Evolutionary conservation across 2,329 filamentous ascomycete species (phyloP), one percentile per base, ranked within the genome.

Genomic region (Clonostachys chloroleuca): DNA sequence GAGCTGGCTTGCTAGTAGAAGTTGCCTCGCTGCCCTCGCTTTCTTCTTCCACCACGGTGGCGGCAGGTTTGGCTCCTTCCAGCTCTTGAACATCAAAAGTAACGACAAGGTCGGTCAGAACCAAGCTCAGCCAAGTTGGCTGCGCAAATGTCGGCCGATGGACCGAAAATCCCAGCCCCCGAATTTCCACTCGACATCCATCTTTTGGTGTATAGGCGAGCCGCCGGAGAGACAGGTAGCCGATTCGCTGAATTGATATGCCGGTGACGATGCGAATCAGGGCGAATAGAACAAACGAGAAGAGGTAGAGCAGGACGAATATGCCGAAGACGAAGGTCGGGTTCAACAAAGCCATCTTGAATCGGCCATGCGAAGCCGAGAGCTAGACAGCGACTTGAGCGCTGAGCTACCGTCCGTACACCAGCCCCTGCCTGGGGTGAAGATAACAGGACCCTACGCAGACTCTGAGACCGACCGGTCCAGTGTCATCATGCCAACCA

Each of bases 131-230:
- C 91, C 92, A 97, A 52, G 95, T 97, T 41, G 94, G 94, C 65
- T 97, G 91, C 42, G 92, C 90, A 68, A 99, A 97, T 6, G 94
- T 97, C 12, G 94, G 94, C 5, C 92, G 84, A 68, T 99, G 94
- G 52, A 97, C 69, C 48, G 89, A 87, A 57, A 99, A 76, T 41
- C 94, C 91, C 45, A 99, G 76, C 44, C 92, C 89, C 44, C 94
- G 84, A 48, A 99, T 84, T 65, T 96, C 90, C 65, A 99, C 83
- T 59, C 87, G 87, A 59, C 96, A 74, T 56, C 94, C 94, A 79
- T 96, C 90, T 66, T 80, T 85, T 30, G 90, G 90, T 13, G 89
- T 89, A 66, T 95, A 97, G 49, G 91, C 87, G 52, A 99, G 86
- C 56, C 92, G 87, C 54, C 92, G 86, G 55, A 99, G 77, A 35